Conservation (phyloP, 345 rosid species). For the Barbarea vulgaris region DNA sequence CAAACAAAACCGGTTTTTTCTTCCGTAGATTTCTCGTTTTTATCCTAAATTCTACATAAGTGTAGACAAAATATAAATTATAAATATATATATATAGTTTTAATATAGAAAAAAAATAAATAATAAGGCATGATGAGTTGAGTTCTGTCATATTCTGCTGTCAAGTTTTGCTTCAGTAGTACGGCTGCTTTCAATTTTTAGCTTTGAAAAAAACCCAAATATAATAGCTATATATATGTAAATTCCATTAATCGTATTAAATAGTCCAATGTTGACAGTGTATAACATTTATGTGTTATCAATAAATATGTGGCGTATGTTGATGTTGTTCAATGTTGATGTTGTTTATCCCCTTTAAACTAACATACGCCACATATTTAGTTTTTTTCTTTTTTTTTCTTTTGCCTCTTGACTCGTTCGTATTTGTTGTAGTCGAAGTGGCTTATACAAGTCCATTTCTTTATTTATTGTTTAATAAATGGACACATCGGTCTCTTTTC, state of each 20-base stretch:
- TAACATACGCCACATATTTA: slow-evolving; percentile 18
- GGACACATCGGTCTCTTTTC: slow-evolving; percentile 6
- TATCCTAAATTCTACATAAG: not conserved
- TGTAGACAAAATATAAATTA: not conserved
- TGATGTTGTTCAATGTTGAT: too few species aligned
- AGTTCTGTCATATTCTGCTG: slow-evolving; percentile 22
- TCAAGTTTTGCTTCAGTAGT: slow-evolving; percentile 19
- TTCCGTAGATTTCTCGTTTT: not conserved
- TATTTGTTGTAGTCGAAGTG: not conserved
- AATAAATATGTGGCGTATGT: too few species aligned
- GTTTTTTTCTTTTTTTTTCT: not conserved
- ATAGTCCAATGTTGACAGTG: too few species aligned
- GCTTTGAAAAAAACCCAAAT: not conserved
- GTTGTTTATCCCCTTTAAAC: too few species aligned
- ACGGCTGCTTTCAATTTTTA: slow-evolving; percentile 4
- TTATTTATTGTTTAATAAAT: not conserved
- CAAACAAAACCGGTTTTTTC: not conserved
- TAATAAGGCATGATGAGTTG: slow-evolving; percentile 6
- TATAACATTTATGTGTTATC: too few species aligned
- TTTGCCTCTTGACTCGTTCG: not conserved
- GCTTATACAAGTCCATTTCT: not conserved
- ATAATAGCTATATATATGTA: not conserved
- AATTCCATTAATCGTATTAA: not conserved
- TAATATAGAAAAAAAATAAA: too few species aligned
- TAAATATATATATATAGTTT: not conserved